Percentiles rank a stretch among this genome's conserved stretches.
Conservation (phyloP, 805 yeast genomes). For the Ascoidea tarda region DNA sequence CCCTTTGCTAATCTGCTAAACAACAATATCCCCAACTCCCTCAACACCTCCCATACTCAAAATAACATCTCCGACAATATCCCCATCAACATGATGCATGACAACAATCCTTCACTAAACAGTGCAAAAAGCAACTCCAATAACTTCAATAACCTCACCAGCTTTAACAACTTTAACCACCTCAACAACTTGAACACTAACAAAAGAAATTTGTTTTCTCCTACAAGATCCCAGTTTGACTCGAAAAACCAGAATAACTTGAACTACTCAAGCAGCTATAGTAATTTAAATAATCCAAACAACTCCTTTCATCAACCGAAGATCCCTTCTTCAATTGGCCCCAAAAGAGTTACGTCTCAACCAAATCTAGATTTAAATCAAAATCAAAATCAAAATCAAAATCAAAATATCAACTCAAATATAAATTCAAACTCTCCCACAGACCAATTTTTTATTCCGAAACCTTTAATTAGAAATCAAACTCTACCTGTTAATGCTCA, state of each 20-base stretch:
- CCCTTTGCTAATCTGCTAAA: not conserved
- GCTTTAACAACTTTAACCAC: slow-evolving; percentile 1
- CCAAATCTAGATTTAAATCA: not conserved
- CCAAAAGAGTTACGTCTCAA: not conserved
- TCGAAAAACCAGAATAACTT: too few relatives aligned
- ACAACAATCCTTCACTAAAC: not conserved
- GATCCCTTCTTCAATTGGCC: not conserved
- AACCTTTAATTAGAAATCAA: not conserved
- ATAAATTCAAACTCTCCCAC: not conserved
- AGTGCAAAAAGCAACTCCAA: not conserved
- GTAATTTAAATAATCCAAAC: not conserved
- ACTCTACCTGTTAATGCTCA: not conserved
- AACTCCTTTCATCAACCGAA: not conserved
- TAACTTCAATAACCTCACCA: not conserved
- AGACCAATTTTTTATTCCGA: not conserved
- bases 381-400: not conserved
- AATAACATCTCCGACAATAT: not conserved
- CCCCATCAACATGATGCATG: not conserved
- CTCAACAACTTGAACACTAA: not conserved
- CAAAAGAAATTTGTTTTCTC: too few relatives aligned
- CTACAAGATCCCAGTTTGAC: too few relatives aligned
- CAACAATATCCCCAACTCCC: not conserved
- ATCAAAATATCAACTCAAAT: too few relatives aligned
- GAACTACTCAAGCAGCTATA: too few relatives aligned
- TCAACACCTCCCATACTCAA: not conserved